phyloP scores from a whole-genome alignment of 495 filamentous ascomycete genomes.

The Penicillium flavigenum region DNA sequence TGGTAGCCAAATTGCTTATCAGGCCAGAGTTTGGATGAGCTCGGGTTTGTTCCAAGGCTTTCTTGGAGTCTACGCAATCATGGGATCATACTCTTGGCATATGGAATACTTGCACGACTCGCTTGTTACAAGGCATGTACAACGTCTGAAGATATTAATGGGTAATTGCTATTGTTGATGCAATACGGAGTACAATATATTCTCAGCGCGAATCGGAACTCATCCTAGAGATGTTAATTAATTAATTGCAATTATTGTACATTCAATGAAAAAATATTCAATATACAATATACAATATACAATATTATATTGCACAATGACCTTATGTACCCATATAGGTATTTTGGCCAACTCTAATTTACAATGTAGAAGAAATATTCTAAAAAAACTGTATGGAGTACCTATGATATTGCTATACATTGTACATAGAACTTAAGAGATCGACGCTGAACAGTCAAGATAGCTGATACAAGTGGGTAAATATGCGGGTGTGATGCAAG shows the following conservation, averaged over 20 bases:
- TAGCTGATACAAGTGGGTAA: background rate
- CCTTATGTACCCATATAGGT: background rate
- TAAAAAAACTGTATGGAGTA: background rate
- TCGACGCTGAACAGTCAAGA: background rate
- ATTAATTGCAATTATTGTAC: background rate
- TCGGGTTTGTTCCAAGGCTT: background rate
- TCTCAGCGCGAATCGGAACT: background rate
- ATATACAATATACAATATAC: background rate
- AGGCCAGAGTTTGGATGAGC: background rate
- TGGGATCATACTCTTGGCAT: slow-evolving; percentile 10
- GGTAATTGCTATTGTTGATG: background rate
- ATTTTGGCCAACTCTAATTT: background rate
- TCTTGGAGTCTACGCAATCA: slow-evolving; percentile 8
- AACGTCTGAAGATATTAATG: background rate
- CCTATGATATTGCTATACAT: background rate
- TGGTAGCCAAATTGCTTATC: slow-evolving; percentile 3
- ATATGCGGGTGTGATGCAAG: background rate
- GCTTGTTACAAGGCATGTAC: background rate
- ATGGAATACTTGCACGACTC: background rate
- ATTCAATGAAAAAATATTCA: too few relatives aligned
- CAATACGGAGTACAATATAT: background rate
- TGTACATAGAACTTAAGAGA: background rate
- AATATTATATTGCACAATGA: background rate
- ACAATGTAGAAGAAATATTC: background rate
- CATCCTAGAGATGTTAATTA: background rate